Evolutionary conservation across 2,329 filamentous ascomycete genomes (phyloP), one percentile per base, ranked within the genome.

Genomic region (Venturia asperata): DNA sequence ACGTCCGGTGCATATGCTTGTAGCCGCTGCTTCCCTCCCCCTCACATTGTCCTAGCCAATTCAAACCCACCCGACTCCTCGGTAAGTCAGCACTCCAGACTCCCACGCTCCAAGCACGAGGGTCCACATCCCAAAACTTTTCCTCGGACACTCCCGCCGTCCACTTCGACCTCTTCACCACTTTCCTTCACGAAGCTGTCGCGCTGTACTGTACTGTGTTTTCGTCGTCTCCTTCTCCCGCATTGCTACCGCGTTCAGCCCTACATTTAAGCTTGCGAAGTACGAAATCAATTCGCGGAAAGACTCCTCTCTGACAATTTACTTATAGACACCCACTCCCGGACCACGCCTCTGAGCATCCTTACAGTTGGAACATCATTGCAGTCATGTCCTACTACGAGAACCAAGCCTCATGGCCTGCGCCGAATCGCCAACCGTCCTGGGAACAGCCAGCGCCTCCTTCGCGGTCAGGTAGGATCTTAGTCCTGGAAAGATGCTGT

Each of bases 391-490:
- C 87, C 71, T 89, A 87, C 77, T 89, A 88, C 80, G 86, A 89
- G 75, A 83, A 85, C 73, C 83, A 85, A 71, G 76, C 73, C 68
- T 72, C 80, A 78, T 88, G 86, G 84, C 81, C 85, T 68, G 82
- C 83, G 69, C 79, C 81, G 9, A 49, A 49, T 24, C 83, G 85
- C 71, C 87, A 89, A 78, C 76, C 83, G 27, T 86, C 85, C 58
- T 91, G 88, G 88, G 88, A 91, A 71, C 86, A 89, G 73, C 87
- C 87, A 69, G 83, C 83, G 67, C 83, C 83, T 66, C 87, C 87
- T 68, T 88, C 87, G 70, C 85, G 87, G 73, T 90, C 88, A 75
- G 87, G 86, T 88, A 84, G 74, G 81, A 70, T 24, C 63, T 66
- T 56, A 39, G 42, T 24, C 42, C 30, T 17, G 56, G 30, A 17